These are phyloP conservation scores for Backusella morwellensis DNA, from an alignment of 192 early-diverging fungal species.

Conservation along the genomic window DNA sequence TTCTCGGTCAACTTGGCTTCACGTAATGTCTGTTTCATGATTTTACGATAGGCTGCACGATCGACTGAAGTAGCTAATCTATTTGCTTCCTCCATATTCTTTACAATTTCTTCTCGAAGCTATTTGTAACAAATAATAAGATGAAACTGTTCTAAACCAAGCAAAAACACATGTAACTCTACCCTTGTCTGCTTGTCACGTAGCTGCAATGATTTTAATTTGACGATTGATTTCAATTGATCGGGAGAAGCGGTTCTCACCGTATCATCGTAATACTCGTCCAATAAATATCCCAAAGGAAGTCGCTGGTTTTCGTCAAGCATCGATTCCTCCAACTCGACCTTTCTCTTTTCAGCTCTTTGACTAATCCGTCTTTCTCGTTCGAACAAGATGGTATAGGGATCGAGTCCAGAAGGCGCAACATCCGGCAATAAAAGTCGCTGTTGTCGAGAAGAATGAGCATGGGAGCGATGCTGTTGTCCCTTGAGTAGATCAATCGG, in stretches of 20 bases:
- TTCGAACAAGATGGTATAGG: slow-evolving; percentile 70
- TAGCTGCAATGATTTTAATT: slow-evolving; percentile 80
- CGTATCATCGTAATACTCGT: slow-evolving; percentile 39
- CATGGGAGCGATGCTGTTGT: slow-evolving; percentile 41
- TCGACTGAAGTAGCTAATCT: slow-evolving; percentile 79
- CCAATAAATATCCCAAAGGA: slow-evolving; percentile 43
- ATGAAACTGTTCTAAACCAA: neutral
- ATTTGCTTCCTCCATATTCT: slow-evolving; percentile 67
- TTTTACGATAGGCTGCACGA: slow-evolving; percentile 69
- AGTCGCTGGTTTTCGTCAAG: slow-evolving; percentile 29
- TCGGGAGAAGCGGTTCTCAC: slow-evolving; percentile 38
- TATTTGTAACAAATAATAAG: slow-evolving; percentile 15
- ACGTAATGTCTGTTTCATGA: slow-evolving; percentile 78
- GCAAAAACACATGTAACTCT: neutral
- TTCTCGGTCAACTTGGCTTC: slow-evolving; percentile 88
- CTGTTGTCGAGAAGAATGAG: slow-evolving; percentile 55
- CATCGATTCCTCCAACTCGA: slow-evolving; percentile 43
- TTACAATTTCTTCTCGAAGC: slow-evolving; percentile 72
- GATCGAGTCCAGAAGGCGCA: slow-evolving; percentile 77
- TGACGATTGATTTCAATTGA: slow-evolving; percentile 77
- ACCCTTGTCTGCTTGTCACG: slow-evolving; percentile 75
- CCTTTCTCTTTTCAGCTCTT: slow-evolving; percentile 75
- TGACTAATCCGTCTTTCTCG: slow-evolving; percentile 65
- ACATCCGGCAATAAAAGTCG: slow-evolving; percentile 68
- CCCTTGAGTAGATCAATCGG: slow-evolving; percentile 48